Evolutionary conservation across 768 basidiomycete genomes (phyloP).

Genomic region (Lactifluus volemus): DNA sequence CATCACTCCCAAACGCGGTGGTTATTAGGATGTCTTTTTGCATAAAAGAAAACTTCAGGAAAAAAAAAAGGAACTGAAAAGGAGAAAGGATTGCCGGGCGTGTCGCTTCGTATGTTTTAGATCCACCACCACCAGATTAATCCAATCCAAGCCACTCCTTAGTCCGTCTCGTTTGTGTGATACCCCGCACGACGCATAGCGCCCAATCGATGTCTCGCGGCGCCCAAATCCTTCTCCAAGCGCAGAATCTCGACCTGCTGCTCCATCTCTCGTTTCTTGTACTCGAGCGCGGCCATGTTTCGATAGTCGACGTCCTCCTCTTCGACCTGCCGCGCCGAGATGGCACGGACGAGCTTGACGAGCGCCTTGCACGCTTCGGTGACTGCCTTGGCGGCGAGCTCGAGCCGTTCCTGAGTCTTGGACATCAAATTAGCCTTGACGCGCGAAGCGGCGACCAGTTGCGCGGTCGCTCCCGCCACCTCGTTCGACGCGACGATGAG

Average conservation of each 20-base stretch:
- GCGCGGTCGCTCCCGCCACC: conserved; percentile 93
- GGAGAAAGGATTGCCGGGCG: background rate
- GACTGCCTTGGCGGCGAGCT: conserved; percentile 94
- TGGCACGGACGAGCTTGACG: conserved; percentile 92
- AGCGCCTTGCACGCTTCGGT: conserved; percentile 96
- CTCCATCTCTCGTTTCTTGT: conserved; percentile 98
- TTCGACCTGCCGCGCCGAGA: conserved; percentile 73
- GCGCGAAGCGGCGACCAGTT: conserved; percentile 95
- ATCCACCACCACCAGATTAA: background rate
- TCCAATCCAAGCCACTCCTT: background rate
- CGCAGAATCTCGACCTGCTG: conserved; percentile 98
- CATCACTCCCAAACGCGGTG: background rate
- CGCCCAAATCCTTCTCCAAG: conserved; percentile 91
- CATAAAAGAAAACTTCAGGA: conserved; percentile 1
- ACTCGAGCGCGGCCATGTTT: conserved; percentile 89
- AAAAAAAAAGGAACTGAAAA: background rate
- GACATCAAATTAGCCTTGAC: conserved; percentile 99
- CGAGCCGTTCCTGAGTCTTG: conserved; percentile 94
- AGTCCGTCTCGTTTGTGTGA: conserved; percentile 71
- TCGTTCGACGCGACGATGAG: conserved; percentile 99
- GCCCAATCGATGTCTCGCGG: conserved; percentile 71
- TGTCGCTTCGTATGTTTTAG: background rate
- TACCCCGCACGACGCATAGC: conserved; percentile 86
- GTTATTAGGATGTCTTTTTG: conserved; percentile 11
- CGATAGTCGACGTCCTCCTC: conserved; percentile 81